phyloP scores from a whole-genome alignment of 2,329 filamentous ascomycete genomes.

The Pezicula rhizophila region DNA sequence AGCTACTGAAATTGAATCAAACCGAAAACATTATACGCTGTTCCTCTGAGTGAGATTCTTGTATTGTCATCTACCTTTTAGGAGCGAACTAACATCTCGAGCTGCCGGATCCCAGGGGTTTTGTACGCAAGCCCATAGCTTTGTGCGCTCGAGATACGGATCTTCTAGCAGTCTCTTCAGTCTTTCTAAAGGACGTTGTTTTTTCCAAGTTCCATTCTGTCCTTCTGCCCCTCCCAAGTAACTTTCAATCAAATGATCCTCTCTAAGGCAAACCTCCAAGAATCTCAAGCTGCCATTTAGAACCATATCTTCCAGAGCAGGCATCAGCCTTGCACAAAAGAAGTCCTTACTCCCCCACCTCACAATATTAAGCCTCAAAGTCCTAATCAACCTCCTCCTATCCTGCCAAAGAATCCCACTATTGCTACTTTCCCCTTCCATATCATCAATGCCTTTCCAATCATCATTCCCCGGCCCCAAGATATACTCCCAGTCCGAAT shows the following conservation, averaged over 20 bases:
- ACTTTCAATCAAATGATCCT: background rate
- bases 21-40: slow-evolving; percentile 6
- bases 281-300: slow-evolving; percentile 20
- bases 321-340: slow-evolving; percentile 12
- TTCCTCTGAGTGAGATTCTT: background rate
- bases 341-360: slow-evolving; percentile 21
- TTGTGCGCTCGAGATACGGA: slow-evolving; percentile 16
- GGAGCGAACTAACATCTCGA: slow-evolving; percentile 9
- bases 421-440: too few species aligned
- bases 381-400: slow-evolving; percentile 14
- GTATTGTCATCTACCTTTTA: slow-evolving; percentile 1
- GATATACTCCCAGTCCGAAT: slow-evolving; percentile 12
- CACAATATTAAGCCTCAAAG: slow-evolving; percentile 9
- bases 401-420: slow-evolving; percentile 6
- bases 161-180: slow-evolving; percentile 15
- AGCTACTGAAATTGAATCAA: slow-evolving; percentile 24
- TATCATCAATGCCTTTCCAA: too few species aligned
- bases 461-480: slow-evolving; percentile 2
- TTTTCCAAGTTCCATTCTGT: slow-evolving; percentile 8
- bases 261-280: slow-evolving; percentile 17
- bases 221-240: background rate
- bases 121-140: slow-evolving; percentile 1
- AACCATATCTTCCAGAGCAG: slow-evolving; percentile 18
- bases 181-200: background rate
- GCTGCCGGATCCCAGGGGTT: too few species aligned